These are phyloP conservation scores for Globisporangium viniferum DNA, from an alignment of 352 stramenopile genomes.

Conservation along the genomic window DNA sequence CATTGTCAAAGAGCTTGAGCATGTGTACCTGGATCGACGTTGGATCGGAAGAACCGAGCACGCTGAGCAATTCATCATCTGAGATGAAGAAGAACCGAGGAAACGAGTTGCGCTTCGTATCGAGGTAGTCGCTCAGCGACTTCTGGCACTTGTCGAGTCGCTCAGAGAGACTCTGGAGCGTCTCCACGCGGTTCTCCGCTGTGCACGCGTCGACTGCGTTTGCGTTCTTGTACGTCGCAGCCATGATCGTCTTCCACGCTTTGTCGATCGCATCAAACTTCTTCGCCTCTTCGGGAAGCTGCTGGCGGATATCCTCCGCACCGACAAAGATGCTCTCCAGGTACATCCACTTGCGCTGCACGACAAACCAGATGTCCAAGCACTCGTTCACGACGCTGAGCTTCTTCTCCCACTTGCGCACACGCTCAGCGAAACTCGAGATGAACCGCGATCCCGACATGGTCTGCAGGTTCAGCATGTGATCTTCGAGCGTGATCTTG, in stretches of 20 bases:
- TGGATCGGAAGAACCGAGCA: constrained; percentile 90
- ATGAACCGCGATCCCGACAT: constrained; percentile 92
- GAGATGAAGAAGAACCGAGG: constrained; percentile 95
- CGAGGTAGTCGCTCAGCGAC: constrained; percentile 87
- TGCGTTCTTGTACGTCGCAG: constrained; percentile 88
- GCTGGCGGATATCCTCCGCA: constrained; percentile 91
- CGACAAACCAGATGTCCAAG: constrained; percentile 91
- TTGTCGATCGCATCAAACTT: constrained; percentile 94
- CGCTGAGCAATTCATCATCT: constrained; percentile 90
- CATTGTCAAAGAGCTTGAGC: constrained; percentile 95
- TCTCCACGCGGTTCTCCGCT: constrained; percentile 86
- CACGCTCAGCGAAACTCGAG: constrained; percentile 83
- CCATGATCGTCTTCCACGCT: constrained; percentile 92
- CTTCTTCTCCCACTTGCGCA: constrained; percentile 91
- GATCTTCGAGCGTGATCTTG: constrained; percentile 81
- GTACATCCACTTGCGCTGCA: constrained; percentile 96
- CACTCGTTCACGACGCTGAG: constrained; percentile 90
- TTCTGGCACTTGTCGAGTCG: constrained; percentile 91
- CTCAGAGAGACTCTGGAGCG: constrained; percentile 83
- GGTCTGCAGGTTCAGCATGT: constrained; percentile 88
- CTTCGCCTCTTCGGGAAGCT: constrained; percentile 91
- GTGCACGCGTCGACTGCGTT: constrained; percentile 90
- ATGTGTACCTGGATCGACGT: constrained; percentile 93
- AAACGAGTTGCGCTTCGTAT: constrained; percentile 91
- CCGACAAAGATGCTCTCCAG: constrained; percentile 94